Evolutionary conservation across 2,329 filamentous ascomycete species (phyloP), one percentile per base, ranked within the genome.

Genomic region (Penicillium oxalicum): DNA sequence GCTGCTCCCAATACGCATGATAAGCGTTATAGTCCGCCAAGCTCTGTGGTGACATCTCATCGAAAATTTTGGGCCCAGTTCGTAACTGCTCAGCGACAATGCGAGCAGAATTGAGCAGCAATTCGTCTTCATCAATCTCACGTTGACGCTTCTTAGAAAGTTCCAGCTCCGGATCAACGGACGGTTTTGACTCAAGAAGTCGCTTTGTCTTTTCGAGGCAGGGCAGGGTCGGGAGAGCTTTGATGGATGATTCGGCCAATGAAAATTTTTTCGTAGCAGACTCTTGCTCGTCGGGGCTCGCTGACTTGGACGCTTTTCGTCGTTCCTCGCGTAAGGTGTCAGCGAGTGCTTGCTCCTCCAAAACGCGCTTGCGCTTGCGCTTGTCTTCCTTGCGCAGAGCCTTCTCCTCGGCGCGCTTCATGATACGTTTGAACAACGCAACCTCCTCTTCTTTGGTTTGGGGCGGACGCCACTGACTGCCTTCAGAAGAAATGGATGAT

Each of bases 111-210:
- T 62, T 69, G 13, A 73, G 60, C 9, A 72, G 61, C 8, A 73
- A 56, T 53, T 73, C 70, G 41, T 73, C 70, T 51, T 71, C 65
- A 34, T 73, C 68, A 34, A 72, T 61, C 48, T 66, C 60, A 25
- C 49, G 54, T 13, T 50, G 37, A 4, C 47, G 55, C 18, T 54
- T 54, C 45, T 57, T 58, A 4, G 52, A 54, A 9, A 51, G 43
- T 34, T 61, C 55, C 9, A 54, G 47, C 32, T 62, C 56, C 13
- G 56, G 48, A 24, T 62, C 54, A 9, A 50, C 47, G 8, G 46
- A 37, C 1, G 55, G 51, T 43, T 61, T 67, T 27, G 56, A 57
- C 4, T 61, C 51, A 4, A 57, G 61, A 45, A 65, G 50, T 5
- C 55, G 54, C 44, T 65, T 57, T 37, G 61, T 55, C 34, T 40